Base-by-base conservation (phyloP, 352 stramenopile genomes). In the Nothophytophthora sp. region DNA sequence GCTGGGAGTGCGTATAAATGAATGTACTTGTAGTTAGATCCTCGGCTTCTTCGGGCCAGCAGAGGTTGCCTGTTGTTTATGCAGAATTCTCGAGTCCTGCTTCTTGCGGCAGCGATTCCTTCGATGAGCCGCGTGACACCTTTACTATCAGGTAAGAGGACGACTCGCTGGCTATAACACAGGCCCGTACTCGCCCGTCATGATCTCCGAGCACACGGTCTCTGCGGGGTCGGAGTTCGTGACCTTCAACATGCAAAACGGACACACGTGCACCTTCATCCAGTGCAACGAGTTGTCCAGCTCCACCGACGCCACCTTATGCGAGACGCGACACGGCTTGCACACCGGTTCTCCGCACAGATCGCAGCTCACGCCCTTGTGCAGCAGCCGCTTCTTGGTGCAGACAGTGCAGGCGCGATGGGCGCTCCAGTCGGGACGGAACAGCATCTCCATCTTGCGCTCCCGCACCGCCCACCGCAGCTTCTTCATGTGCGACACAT, bases 191-290 rank as follows among this genome's bases (percentile, higher is more conserved):
- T 72, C 63, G 10, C 63, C 63, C 45, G 63, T 58, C 22, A 42
- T 51, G 13, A 72, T 62, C 39, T 72, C 62, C 9, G 60, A 60
- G 44, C 54, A 58, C 42, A 68, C 61, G 2, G 52, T 63, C 39
- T 61, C 54, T 2, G 52, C 43, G 12, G 52, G 54, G 28, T 68
- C 63, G 23, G 60, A 68, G 28, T 67, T 68, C 9, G 65, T 63
- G 13, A 72, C 63, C 38, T 65, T 42, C 18, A 58, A 55, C 48
- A 72, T 68, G 36, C 63, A 72, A 22, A 72, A 68, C n/a, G 57
- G 51, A 15, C 63, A 68, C 20, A 65, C 58, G 29, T 55, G 38
- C 11, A 61, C 52, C 42, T 64, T 67, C 18, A 55, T 58, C 62
- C 57, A 68, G 43, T 55, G 60, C 2, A 72, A 57, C 12, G 67